Evolutionary conservation across 768 basidiomycete genomes (phyloP).

Genomic region (Leccinellum luteum): DNA sequence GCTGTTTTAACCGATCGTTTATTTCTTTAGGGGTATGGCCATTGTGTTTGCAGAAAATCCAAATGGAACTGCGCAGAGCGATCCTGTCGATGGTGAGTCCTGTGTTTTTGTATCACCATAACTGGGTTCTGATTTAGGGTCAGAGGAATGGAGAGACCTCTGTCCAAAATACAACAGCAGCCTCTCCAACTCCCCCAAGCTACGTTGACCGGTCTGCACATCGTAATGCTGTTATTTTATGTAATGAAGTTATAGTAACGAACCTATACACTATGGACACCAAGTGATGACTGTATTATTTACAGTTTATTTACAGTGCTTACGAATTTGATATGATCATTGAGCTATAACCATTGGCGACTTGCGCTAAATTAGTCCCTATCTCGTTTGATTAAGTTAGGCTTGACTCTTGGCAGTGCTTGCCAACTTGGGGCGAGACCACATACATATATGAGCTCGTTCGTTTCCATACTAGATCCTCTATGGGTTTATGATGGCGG

Average conservation of each 20-base stretch:
- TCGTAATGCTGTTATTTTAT: neutral
- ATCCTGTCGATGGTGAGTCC: neutral
- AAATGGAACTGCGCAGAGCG: constrained; percentile 12
- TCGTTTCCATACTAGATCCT: too few species aligned
- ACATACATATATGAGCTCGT: too few species aligned
- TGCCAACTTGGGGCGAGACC: too few species aligned
- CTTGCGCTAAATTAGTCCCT: too few species aligned
- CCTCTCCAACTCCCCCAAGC: neutral
- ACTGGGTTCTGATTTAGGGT: neutral
- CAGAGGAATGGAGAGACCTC: constrained; percentile 18
- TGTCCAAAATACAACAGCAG: constrained; percentile 12
- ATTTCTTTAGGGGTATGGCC: constrained; percentile 39
- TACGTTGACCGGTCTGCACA: neutral
- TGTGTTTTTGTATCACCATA: neutral
- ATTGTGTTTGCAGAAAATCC: constrained; percentile 36
- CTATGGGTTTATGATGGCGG: too few species aligned
- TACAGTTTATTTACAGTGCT: neutral
- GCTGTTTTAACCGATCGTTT: constrained; percentile 29
- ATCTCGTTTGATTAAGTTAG: too few species aligned
- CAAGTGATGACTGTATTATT: neutral
- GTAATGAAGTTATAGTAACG: neutral
- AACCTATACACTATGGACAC: too few species aligned
- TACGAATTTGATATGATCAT: too few species aligned
- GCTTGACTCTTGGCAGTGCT: too few species aligned
- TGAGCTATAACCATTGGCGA: too few species aligned